Evolutionary conservation across 192 early-diverging fungal genomes (phyloP).

Genomic region (Lobosporangium transversale): DNA sequence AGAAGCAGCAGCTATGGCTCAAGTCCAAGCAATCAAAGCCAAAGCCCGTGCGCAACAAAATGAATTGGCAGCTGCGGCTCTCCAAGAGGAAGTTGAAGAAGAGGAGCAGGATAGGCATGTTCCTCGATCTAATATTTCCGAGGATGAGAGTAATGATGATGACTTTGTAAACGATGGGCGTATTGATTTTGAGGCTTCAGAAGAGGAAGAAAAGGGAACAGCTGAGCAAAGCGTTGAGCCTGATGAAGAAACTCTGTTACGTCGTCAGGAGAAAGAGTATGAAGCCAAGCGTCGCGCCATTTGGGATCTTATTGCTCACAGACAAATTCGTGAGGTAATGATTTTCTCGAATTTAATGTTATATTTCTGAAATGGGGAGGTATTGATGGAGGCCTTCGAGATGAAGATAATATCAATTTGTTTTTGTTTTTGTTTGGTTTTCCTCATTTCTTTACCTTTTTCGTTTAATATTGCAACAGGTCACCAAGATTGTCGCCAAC

Average conservation of each 20-base stretch:
- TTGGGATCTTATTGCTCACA: slow-evolving; percentile 49
- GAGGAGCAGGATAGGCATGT: slow-evolving; percentile 37
- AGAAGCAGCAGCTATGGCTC: slow-evolving; percentile 40
- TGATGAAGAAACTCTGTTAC: slow-evolving; percentile 26
- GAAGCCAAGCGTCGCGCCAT: slow-evolving; percentile 36
- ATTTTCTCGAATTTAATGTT: neutral
- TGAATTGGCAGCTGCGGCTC: neutral
- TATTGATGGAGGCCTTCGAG: too few relatives aligned
- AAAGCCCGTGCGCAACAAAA: slow-evolving; percentile 30
- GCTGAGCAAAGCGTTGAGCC: neutral
- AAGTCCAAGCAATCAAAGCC: slow-evolving; percentile 41
- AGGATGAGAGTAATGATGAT: slow-evolving; percentile 31
- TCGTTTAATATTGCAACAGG: slow-evolving; percentile 17
- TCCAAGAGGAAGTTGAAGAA: slow-evolving; percentile 16
- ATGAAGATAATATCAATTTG: too few relatives aligned
- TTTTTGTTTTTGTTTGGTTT: neutral
- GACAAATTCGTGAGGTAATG: slow-evolving; percentile 44
- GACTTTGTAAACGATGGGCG: slow-evolving; percentile 21
- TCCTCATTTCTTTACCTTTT: neutral
- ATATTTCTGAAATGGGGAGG: too few relatives aligned
- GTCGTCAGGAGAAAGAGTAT: slow-evolving; percentile 41
- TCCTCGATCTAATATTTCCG: slow-evolving; percentile 25
- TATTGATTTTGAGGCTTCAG: slow-evolving; percentile 15
- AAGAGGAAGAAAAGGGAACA: slow-evolving; percentile 16
- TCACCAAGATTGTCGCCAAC: slow-evolving; percentile 60